Base-by-base conservation (phyloP, 805 yeast genomes). In the Starmerella apicola region DNA sequence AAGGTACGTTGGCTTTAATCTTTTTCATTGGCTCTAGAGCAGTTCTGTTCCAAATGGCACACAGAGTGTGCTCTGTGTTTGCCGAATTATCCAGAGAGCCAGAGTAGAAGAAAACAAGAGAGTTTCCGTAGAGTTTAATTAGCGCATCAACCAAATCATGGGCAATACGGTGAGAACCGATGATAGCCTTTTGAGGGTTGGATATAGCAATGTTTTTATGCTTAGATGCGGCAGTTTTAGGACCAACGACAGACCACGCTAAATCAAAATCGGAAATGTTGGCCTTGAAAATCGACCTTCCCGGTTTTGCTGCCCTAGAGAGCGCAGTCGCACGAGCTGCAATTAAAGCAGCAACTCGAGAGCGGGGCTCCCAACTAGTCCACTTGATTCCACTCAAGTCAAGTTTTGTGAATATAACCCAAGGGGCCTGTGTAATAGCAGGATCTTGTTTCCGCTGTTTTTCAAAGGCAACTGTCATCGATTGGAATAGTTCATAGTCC, bases 341-440 rank as follows among this genome's bases (percentile, higher is more conserved):
- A 42, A 86, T 77, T 7, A 95, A 86, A 40, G 81, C 64, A 2
- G 72, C 64, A 25, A 52, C 51, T 3, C 63, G 58, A 3, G 65
- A 55, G 12, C 53, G 50, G 18, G 74, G 75, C 19, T 66, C 56
- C 34, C 68, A 69, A 48, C 71, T 68, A 3, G 88, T 74, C 88
- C 95, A 91, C 43, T 83, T 57, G 34, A 75, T 74, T 33, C 97
- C 97, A 10, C 88, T 73, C n/a, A 77, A 74, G 54, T 91, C 97
- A 45, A 75, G 78, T 54, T 76, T 78, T 1, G 94, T 72, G 1
- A 80, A 94, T 46, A 88, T 74, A 51, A 84, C 84, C 56, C 78
- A 74, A 50, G 91, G 95, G 4, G 81, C 69, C 48, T 73, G 78
- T 40, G 80, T 58, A 18, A 91, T 83, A 28, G 77, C 72, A 22